phyloP scores from a whole-genome alignment of 2,329 filamentous ascomycete genomes.

The Cladobotryum protrusum region DNA sequence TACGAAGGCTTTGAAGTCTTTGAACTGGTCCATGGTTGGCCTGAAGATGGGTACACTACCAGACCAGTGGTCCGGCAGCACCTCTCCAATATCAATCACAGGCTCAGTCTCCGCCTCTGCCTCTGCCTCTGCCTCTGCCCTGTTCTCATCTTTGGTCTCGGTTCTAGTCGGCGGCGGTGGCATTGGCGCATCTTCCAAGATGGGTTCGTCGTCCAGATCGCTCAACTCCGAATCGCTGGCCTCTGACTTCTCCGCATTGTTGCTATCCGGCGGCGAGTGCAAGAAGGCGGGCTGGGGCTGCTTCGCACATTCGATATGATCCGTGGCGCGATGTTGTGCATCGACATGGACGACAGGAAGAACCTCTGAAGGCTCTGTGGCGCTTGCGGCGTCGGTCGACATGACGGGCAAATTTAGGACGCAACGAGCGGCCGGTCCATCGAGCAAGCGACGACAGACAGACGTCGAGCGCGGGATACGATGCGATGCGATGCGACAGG shows the following conservation, averaged over 20 bases:
- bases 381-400: constrained; percentile 51
- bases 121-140: constrained; percentile 22
- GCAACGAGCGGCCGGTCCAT: constrained; percentile 32
- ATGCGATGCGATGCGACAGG: constrained; percentile 10
- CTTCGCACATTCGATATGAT: constrained; percentile 31
- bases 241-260: constrained; percentile 53
- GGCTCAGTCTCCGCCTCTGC: constrained; percentile 17
- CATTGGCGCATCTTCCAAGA: constrained; percentile 29
- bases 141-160: constrained; percentile 15
- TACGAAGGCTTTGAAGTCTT: constrained; percentile 88
- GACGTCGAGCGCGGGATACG: constrained; percentile 4
- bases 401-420: constrained; percentile 38
- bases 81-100: constrained; percentile 65
- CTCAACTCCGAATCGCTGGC: constrained; percentile 60
- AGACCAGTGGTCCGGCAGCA: constrained; percentile 83
- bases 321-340: constrained; percentile 21
- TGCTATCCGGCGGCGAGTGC: constrained; percentile 59
- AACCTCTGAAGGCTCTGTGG: constrained; percentile 29
- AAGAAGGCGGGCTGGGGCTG: constrained; percentile 39
- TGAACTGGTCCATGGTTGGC: constrained; percentile 92
- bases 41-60: constrained; percentile 90
- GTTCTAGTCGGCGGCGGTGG: constrained; percentile 9
- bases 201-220: constrained; percentile 54
- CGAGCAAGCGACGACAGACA: constrained; percentile 17
- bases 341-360: constrained; percentile 10